Evolutionary conservation across 306 rosid species (phyloP), one percentile per base, ranked within the genome.

Genomic region (Inga oerstediana): DNA sequence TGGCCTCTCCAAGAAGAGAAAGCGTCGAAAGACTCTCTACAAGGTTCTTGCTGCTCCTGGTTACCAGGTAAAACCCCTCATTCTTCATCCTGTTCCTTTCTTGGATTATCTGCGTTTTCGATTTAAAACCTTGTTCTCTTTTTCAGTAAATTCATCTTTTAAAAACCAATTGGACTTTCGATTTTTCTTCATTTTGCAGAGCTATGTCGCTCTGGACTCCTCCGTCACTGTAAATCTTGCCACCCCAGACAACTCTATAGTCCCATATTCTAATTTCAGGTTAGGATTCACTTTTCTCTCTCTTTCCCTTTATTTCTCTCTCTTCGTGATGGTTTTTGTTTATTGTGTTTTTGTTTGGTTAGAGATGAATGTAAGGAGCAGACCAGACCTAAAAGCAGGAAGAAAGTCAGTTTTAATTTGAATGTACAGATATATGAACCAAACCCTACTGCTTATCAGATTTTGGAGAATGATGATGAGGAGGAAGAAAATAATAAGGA

Each of bases 341-440:
- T 78, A 5, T 76, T 66, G 15, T 83, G 16, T 54, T 78, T 24
- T 34, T 84, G 77, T 79, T 76, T 76, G 82, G 76, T 84, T 39
- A 92, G 97, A 85, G 88, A 86, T 44, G 86, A 86, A 83, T 43
- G 79, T 1, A 92, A 86, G 90, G 94, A 91, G 90, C 80, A 84
- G 87, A 82, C 81, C 39, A 65, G 86, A 76, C 77, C 80, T 34
- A 92, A 90, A 83, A 75, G 73, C 90, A 89, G 87, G 79, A 96
- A 96, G 92, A 96, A 96, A 86, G 99, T 96, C 49, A 90, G 91
- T 79, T 96, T 96, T 83, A 92, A 96, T 91, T 87, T 90, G 83
- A 90, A 94, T 82, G 91, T 96, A 74, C 89, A 96, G 87, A 87
- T 90, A 41, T 92, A 86, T 80, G 99, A 96, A 87, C 94, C 93